These are phyloP conservation scores for Knufia fluminis DNA, from an alignment of 2,329 filamentous ascomycete species.

Conservation along the genomic window DNA sequence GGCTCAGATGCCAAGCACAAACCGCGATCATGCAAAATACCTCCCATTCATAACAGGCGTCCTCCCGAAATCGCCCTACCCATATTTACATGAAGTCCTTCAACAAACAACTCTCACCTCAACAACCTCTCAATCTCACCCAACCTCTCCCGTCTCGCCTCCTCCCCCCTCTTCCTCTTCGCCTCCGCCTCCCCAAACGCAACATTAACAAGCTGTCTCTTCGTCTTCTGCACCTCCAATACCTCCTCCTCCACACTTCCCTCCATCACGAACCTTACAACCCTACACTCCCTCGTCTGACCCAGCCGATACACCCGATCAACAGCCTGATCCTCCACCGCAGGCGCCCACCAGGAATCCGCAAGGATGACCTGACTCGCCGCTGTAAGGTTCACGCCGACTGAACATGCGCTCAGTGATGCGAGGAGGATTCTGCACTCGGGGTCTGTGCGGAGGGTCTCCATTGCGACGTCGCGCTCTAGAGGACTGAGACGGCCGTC, in stretches of 20 bases:
- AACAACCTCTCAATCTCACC: slow-evolving; percentile 26
- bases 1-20: no score
- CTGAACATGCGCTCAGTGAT: slow-evolving; percentile 70
- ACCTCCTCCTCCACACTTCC: slow-evolving; percentile 72
- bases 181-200: slow-evolving; percentile 65
- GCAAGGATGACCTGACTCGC: slow-evolving; percentile 77
- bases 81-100: no score
- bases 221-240: slow-evolving; percentile 66
- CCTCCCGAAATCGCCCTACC: no score
- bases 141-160: slow-evolving; percentile 24
- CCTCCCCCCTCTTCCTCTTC: slow-evolving; percentile 20
- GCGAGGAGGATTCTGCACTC: slow-evolving; percentile 69
- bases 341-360: slow-evolving; percentile 87
- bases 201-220: slow-evolving; percentile 65
- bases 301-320: slow-evolving; percentile 81
- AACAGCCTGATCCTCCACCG: slow-evolving; percentile 84
- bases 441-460: slow-evolving; percentile 56
- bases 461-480: slow-evolving; percentile 62
- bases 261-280: slow-evolving; percentile 76
- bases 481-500: slow-evolving; percentile 69
- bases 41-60: no score
- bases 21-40: no score
- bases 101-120: no score
- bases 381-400: slow-evolving; percentile 76
- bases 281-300: slow-evolving; percentile 66